Base-by-base conservation (phyloP, 768 basidiomycete genomes). In the Agrocybe praecox region DNA sequence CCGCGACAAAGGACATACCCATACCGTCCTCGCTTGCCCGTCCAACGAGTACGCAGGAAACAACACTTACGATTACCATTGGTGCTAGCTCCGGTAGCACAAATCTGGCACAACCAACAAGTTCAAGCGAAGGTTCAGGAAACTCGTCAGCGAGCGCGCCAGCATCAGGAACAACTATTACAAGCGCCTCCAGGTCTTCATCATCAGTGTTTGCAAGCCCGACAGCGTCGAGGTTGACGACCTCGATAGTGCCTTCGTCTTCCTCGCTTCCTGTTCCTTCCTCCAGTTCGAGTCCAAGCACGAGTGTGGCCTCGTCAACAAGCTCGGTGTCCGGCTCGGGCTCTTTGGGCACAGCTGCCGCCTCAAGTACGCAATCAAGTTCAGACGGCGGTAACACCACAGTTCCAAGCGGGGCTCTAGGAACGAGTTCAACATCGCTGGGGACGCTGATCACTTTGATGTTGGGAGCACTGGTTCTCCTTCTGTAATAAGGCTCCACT, bases 1-100 rank as follows among this genome's bases (percentile, higher is more conserved):
- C 79, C 45, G 80, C 82, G 29, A 83, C 80, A 44, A 73, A 79
- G 19, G 46, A 74, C 23, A 73, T 79, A 21, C 65, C 82, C 33
- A 68, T 77, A 6, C 76, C 77, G 8, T 63, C 73, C 7, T 72
- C 81, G 2, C 68, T 83, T 47, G 63, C 76, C 0, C 69, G 64
- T 24, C 60, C 76, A 36, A 72, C 73, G 49, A 62, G 74, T 10
- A 58, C 72, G 0, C 57, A 65, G 33, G 62, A 77, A 17, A 63
- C 67, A 2, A 73, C 83, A 11, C 69, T 79, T 11, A 73, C 80
- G 0, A 72, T 78, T 10, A 79, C 76, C 15, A 66, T 78, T 46
- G 70, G 76, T 44, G 68, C 64, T 55, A 44, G 2, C 52, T 19
- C 8, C 18, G 21, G 22, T 42, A 21, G 21, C 49, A 21, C 48